Evolutionary conservation across 1,284 basidiomycete species (phyloP), one percentile per base, ranked within the genome.

Genomic region (Flammula alnicola): DNA sequence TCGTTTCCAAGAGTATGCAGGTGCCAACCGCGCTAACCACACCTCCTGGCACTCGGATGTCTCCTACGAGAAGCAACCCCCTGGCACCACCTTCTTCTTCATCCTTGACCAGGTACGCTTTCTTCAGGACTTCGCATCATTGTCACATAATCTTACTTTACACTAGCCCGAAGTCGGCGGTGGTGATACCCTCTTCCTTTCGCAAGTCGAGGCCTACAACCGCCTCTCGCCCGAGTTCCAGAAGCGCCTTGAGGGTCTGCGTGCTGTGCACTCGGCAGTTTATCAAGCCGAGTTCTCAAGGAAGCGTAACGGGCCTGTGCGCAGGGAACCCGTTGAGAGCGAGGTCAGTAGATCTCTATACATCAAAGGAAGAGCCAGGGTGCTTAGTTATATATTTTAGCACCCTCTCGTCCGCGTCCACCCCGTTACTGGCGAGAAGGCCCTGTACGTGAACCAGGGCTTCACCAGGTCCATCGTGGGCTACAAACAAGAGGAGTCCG

Each of bases 171-270:
- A 70, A 17, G 49, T 52, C 33, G 80, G 79, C 17, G 81, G 79
- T 10, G 81, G 81, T 8, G 82, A 84, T 63, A 85, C 84, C 0
- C 71, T 84, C 58, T 85, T 84, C 70, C 64, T 74, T 2, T 82
- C 78, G 4, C 78, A 81, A 56, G 79, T 78, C 48, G 81, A 82
- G 52, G 82, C 84, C 0, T 87, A 86, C 72, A 80, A 81, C 35
- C 77, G 81, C n/a, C 78, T 90, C 47, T 88, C 86, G 0, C 78
- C 79, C n/a, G 77, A 78, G 39, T 84, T 90, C 72, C 69, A 79
- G 56, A 76, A 78, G 45, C 81, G 80, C 61, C 78, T 90, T 37
- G 81, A 86, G 63, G 80, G 79, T 6, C 73, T 88, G 1, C 66
- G 72, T 11, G 86, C 81, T 2, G 73, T 87, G 3, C 87, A 90